Evolutionary conservation across 2,329 filamentous ascomycete species (phyloP), one percentile per base, ranked within the genome.

Genomic region (Colletotrichum tropicale): DNA sequence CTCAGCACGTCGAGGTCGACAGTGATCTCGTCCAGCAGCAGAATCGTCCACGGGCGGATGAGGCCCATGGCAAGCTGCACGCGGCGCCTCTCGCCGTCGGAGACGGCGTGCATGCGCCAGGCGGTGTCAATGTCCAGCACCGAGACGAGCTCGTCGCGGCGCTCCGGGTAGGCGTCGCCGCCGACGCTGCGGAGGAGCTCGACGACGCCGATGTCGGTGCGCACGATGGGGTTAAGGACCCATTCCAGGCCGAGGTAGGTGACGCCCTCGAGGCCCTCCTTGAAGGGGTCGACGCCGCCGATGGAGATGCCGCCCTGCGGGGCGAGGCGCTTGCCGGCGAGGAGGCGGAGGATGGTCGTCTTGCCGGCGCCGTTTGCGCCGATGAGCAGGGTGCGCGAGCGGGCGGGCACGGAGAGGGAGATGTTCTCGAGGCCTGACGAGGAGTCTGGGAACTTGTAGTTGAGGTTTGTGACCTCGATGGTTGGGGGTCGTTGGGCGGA

Each of bases 311-410:
- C 92, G 82, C 90, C 88, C 69, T 88, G 87, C 0, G 97, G 96
- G 2, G 96, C 94, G 81, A 99, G 94, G 72, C 96, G 95, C 88
- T 98, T 98, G 82, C 97, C 97, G 21, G 96, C 95, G 76, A 99
- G 92, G 60, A 99, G 94, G 76, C 96, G 96, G 62, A 99, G 93
- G 73, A 99, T 93, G 1, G 97, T 99, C 10, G 97, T 98, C 87
- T 99, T 99, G 79, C 97, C 97, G 24, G 97, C 96, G 78, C 97
- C 97, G 85, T 99, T 99, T 83, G 97, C 96, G 81, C 97, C 97
- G 82, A 98, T 98, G 55, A 98, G 90, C 16, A 98, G 91, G 3
- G 96, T 98, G 77, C 97, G 94, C 75, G 95, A 97, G 73, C 94
- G 93, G 0, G 95, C 88, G 5, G 97, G 96, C 28, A 98, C 91